Conservation (phyloP, 495 filamentous ascomycete genomes). For the Penicillium manginii region DNA sequence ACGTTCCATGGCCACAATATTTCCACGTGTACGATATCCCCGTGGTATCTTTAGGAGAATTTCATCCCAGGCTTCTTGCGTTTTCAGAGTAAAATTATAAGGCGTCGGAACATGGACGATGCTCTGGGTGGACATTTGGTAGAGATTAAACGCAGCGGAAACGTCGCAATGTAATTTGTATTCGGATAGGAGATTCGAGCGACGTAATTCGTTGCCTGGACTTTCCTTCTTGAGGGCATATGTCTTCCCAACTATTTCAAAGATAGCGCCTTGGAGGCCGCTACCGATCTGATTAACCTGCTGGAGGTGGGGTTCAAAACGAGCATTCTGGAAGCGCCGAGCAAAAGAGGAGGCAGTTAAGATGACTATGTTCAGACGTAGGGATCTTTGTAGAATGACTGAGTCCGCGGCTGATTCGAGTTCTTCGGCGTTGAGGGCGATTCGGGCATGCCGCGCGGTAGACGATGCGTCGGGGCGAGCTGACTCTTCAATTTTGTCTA, state of each 20-base stretch:
- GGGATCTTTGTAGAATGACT: conserved; percentile 1
- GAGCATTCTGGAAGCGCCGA: not conserved
- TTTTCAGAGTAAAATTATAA: not conserved
- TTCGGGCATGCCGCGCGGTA: not conserved
- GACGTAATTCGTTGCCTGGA: conserved; percentile 12
- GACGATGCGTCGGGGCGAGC: not conserved
- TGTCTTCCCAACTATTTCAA: conserved; percentile 14
- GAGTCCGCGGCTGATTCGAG: conserved; percentile 1
- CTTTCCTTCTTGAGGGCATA: conserved; percentile 15
- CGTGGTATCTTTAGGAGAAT: conserved; percentile 9
- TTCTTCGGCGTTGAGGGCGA: conserved; percentile 2
- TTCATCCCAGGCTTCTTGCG: conserved; percentile 10
- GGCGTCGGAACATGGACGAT: conserved; percentile 7
- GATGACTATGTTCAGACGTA: conserved; percentile 10
- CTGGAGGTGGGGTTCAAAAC: conserved; percentile 10
- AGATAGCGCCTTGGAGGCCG: conserved; percentile 17
- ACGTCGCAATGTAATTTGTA: conserved; percentile 11
- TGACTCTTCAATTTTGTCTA: not conserved
- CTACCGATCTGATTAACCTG: conserved; percentile 17
- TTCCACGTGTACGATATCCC: conserved; percentile 2
- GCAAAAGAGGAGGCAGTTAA: conserved; percentile 12
- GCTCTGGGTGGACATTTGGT: not conserved
- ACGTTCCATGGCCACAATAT: conserved; percentile 11
- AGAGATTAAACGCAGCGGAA: conserved; percentile 9
- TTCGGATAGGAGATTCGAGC: conserved; percentile 9